Conservation (phyloP, 2,329 filamentous ascomycete species). For the Alternaria solani region DNA sequence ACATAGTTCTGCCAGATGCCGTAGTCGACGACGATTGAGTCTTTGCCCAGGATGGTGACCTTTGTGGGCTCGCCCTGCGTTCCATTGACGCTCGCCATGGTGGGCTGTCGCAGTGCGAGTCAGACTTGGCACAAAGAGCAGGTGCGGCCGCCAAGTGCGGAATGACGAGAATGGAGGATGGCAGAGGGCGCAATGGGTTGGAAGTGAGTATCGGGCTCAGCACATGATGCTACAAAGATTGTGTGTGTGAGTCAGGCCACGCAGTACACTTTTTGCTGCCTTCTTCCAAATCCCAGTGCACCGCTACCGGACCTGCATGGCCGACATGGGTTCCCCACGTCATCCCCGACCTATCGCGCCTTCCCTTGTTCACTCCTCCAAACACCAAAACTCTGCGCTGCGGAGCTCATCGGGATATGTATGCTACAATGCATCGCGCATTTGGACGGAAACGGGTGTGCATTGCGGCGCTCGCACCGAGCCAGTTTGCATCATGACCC, state of each 20-base stretch:
- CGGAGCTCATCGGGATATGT: background rate
- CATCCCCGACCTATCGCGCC: constrained; percentile 1
- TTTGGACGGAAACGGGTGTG: background rate
- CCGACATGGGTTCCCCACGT: constrained; percentile 18
- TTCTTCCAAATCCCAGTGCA: constrained; percentile 13
- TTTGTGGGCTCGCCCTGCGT: constrained; percentile 58
- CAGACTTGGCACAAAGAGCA: constrained; percentile 15
- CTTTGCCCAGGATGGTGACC: constrained; percentile 85
- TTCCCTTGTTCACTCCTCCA: background rate
- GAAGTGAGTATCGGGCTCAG: background rate
- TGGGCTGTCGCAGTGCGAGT: constrained; percentile 24
- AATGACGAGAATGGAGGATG: background rate
- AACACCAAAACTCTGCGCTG: background rate
- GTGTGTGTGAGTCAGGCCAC: constrained; percentile 11
- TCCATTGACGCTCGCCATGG: constrained; percentile 43
- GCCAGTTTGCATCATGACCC: background rate
- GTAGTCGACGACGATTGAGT: constrained; percentile 91
- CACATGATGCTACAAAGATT: constrained; percentile 8
- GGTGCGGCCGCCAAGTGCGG: constrained; percentile 5
- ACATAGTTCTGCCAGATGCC: constrained; percentile 87
- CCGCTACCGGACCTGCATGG: constrained; percentile 25
- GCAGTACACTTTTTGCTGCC: constrained; percentile 11
- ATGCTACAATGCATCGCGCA: background rate
- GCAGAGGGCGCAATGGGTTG: constrained; percentile 10
- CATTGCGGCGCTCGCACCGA: background rate